Conservation (phyloP, 2,329 filamentous ascomycete species). For the Ascochyta rabiei region DNA sequence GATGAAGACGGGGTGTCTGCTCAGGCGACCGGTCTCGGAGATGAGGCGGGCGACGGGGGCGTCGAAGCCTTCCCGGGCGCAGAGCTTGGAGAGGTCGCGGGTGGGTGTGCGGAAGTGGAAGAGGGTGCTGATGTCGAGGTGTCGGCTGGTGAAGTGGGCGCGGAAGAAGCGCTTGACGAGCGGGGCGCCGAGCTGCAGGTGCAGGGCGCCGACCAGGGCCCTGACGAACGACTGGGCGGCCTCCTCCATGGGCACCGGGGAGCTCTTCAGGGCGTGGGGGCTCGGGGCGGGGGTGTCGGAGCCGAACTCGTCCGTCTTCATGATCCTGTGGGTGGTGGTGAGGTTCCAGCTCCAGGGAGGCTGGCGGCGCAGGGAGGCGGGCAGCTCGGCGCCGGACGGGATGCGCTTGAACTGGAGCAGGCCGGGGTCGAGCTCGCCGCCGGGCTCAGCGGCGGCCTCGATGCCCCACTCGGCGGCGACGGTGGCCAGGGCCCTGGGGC, state of each 20-base stretch:
- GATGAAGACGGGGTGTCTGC: constrained; percentile 86
- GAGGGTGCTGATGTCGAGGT: constrained; percentile 75
- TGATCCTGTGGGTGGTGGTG: constrained; percentile 69
- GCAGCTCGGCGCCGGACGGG: constrained; percentile 34
- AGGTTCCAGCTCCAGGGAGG: constrained; percentile 46
- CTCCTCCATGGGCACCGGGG: constrained; percentile 53
- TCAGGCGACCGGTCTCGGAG: constrained; percentile 86
- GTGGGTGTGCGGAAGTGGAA: constrained; percentile 87
- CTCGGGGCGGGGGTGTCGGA: constrained; percentile 56
- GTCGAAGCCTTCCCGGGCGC: constrained; percentile 88
- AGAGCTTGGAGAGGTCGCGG: constrained; percentile 81
- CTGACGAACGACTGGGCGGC: constrained; percentile 80
- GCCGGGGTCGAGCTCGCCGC: constrained; percentile 89
- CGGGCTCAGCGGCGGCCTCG: constrained; percentile 83
- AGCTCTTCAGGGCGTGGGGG: constrained; percentile 30
- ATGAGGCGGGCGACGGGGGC: constrained; percentile 83
- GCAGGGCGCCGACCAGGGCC: constrained; percentile 82
- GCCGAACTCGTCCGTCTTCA: constrained; percentile 86
- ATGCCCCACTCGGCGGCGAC: constrained; percentile 90
- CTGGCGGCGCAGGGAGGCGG: constrained; percentile 30
- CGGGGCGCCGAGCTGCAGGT: constrained; percentile 80
- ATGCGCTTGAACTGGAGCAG: constrained; percentile 76
- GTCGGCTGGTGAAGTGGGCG: constrained; percentile 80
- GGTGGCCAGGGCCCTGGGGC: constrained; percentile 72
- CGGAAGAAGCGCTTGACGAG: constrained; percentile 82